Conservation (phyloP, 2,329 filamentous ascomycete species). For the Didymella arachidicola region DNA sequence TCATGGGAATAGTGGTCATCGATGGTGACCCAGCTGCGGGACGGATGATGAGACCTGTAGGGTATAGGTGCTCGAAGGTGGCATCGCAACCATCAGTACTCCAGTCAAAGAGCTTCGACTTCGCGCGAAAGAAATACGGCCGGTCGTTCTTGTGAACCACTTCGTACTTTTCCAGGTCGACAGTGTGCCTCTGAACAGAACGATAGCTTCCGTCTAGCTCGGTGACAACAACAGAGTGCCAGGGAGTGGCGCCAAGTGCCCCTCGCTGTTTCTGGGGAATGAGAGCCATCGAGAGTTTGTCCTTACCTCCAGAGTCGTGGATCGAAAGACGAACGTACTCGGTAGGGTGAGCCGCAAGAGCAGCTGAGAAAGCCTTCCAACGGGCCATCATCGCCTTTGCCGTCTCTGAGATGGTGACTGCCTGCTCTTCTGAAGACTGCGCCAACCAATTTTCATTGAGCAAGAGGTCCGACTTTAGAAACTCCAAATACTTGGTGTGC, state of each 20-base stretch:
- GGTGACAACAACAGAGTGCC: constrained; percentile 34
- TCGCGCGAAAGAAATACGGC: constrained; percentile 37
- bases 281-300: constrained; percentile 42
- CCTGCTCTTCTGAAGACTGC: constrained; percentile 28
- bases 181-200: constrained; percentile 28
- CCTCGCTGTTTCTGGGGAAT: constrained; percentile 34
- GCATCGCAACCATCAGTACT: constrained; percentile 14
- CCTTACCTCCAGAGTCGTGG: constrained; percentile 41
- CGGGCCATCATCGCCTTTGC: constrained; percentile 45
- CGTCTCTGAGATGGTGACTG: constrained; percentile 32
- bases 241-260: constrained; percentile 36
- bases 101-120: constrained; percentile 28
- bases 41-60: constrained; percentile 31
- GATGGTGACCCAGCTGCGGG: constrained; percentile 37
- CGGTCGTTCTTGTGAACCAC: constrained; percentile 31
- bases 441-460: constrained; percentile 28
- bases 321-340: constrained; percentile 43
- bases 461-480: constrained; percentile 35
- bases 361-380: constrained; percentile 38
- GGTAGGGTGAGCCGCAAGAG: constrained; percentile 30
- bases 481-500: constrained; percentile 41
- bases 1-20: constrained; percentile 55
- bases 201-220: constrained; percentile 33
- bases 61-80: constrained; percentile 37
- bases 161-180: constrained; percentile 32